These are phyloP conservation scores for Cocos nucifera DNA, from an alignment of 176 grass and related monocot species.

Conservation along the genomic window DNA sequence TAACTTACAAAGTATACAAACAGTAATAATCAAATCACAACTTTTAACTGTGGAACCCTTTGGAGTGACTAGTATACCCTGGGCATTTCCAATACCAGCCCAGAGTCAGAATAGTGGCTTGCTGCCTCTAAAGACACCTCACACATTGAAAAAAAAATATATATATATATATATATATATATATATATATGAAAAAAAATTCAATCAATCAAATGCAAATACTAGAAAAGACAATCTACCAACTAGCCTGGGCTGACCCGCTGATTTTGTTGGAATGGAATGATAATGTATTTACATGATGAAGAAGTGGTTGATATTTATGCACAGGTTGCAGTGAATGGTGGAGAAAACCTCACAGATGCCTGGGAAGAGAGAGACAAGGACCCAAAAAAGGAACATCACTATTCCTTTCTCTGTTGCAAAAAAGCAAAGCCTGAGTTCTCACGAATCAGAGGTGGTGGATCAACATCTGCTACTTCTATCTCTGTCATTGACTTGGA, in stretches of 20 bases:
- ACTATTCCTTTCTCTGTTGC: conserved; percentile 71
- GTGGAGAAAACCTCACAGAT: conserved; percentile 12
- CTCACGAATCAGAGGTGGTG: conserved; percentile 53
- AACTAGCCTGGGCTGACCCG: conserved; percentile 27
- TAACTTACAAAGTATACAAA: conserved; percentile 36
- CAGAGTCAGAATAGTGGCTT: conserved; percentile 28
- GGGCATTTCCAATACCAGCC: conserved; percentile 64
- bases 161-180: too few species aligned
- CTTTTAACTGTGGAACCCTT: conserved; percentile 29
- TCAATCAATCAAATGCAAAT: conserved; percentile 55
- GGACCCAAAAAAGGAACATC: neutral
- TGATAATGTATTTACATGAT: conserved; percentile 50
- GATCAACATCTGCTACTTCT: conserved; percentile 67
- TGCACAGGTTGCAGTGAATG: conserved; percentile 31
- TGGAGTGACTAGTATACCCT: conserved; percentile 15
- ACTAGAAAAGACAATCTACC: conserved; percentile 31
- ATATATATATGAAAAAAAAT: too few species aligned
- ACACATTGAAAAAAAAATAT: conserved; percentile 15
- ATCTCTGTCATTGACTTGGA: conserved; percentile 83
- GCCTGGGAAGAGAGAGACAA: neutral
- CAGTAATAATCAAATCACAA: conserved; percentile 11
- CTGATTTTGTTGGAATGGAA: conserved; percentile 21
- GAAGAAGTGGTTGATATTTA: conserved; percentile 2
- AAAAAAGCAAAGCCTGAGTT: conserved; percentile 77
- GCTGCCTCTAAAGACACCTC: conserved; percentile 32